Evolutionary conservation across 805 yeast genomes (phyloP), one percentile per base, ranked within the genome.

Genomic region (Ogataea naganishii): DNA sequence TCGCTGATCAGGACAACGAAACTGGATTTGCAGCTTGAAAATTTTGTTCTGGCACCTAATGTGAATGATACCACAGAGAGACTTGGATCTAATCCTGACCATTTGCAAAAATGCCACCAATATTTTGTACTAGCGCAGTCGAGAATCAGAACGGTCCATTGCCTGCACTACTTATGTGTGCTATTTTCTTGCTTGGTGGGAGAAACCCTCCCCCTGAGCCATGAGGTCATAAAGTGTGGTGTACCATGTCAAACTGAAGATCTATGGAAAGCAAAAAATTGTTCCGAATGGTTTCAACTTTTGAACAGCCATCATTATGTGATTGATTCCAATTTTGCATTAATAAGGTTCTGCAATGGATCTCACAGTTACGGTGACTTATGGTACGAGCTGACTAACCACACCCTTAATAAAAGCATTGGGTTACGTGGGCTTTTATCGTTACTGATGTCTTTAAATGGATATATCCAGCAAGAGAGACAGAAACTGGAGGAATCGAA

Each of bases 391-490:
- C 44, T 77, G 47, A 56, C 58, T 26, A 60, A 62, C 38, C 66
- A 49, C 43, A 41, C 49, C 22, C 51, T 41, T 34, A 69, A 49
- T 30, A 51, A 60, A 27, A 56, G 52, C 16, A 47, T 68, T 21
- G 67, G 75, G 3, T 57, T 63, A 48, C 61, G 69, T 33, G 68
- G 79, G 12, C 41, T 69, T 34, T 49, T 78, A 23, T 66, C 78
- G 3, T 58, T 78, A 36, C 55, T 81, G 36, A 65, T 80, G 57
- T 70, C 80, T 13, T 61, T 80, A 23, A 83, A 80, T 47, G 89
- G 80, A 40, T 65, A 62, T 40, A 74, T 81, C 22, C 76, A 72
- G 47, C 48, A 57, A 15, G 76, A 74, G 41, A 60, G 73, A 36
- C 47, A 46, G 29, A 51, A 53, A 18, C 34, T 60, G 32, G 64